Conservation (phyloP, 495 filamentous ascomycete genomes). For the Hypoxylon crocopeplum region DNA sequence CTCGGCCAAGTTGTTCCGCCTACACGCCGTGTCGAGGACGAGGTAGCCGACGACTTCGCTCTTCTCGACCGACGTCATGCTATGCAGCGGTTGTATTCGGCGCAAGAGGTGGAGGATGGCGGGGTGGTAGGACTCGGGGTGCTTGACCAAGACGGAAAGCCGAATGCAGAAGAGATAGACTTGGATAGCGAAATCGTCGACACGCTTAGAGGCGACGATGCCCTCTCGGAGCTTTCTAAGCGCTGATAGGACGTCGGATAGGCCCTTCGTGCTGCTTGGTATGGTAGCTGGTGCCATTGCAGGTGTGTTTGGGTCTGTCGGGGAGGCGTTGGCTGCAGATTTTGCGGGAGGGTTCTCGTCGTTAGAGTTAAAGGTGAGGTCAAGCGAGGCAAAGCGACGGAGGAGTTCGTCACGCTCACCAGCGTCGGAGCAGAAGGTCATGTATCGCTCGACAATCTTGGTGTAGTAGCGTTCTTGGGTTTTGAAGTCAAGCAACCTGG, state of each 20-base stretch:
- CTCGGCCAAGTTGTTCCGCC: conserved; percentile 73
- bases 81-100: conserved; percentile 67
- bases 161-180: conserved; percentile 84
- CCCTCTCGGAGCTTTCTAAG: conserved; percentile 93
- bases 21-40: conserved; percentile 87
- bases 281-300: conserved; percentile 24
- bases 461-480: conserved; percentile 84
- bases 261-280: conserved; percentile 44
- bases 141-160: conserved; percentile 75
- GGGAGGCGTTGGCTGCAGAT: conserved; percentile 1
- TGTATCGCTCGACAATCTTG: conserved; percentile 84
- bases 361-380: conserved; percentile 43
- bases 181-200: conserved; percentile 71
- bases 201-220: conserved; percentile 73
- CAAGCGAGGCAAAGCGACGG: conserved; percentile 72
- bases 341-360: conserved; percentile 23
- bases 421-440: conserved; percentile 78
- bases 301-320: neutral
- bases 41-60: conserved; percentile 81
- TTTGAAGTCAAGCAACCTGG: conserved; percentile 76
- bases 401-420: conserved; percentile 72
- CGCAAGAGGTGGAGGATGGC: conserved; percentile 80
- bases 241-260: conserved; percentile 63
- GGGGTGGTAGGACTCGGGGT: conserved; percentile 88
- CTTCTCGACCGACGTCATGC: conserved; percentile 70